Base-by-base conservation (phyloP, 2,329 filamentous ascomycete genomes). In the Diplodia mutila region DNA sequence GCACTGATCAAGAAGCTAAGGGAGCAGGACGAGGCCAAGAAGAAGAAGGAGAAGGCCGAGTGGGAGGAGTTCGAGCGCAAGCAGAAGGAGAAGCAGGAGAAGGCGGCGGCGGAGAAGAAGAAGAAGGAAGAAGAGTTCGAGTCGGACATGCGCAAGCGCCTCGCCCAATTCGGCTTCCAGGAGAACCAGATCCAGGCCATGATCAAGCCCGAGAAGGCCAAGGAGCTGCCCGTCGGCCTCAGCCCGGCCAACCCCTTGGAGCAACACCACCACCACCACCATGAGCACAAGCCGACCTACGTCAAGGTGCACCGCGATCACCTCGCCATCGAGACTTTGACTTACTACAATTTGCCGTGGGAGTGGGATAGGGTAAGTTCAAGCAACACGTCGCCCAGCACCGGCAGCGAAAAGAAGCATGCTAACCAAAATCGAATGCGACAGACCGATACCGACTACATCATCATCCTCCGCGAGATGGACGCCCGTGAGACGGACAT, bases 381-480 rank as follows among this genome's bases (percentile, higher is more conserved):
- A 39, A 29, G 29, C 29, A 7, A 37, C 12, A 27, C 49, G 5
- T 27, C 16, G 18, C 23, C 21, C 32, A 4, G 32, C 11, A 21
- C 1, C 4, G 14, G 23, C 4, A 32, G 25, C n/a, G n/a, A 32
- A 7, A 53, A 18, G 25, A 53, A 29, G 18, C 18, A 21, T 32
- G 21, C 52, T 54, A 34, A 54, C 27, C 8, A 14, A 21, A 27
- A n/a, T 61, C 4, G 27, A 11, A 16, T 25, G 16, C 37, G 27
- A 63, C 71, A 82, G 81, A 59, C 67, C 72, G 80, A 85, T 71
- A 75, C 77, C 11, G 78, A 83, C 66, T 85, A 80, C 75, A 80
- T 84, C 73, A 82, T 85, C 72, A 81, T 85, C 68, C 76, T 83
- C 12, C 80, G 80, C 63, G 82, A 85, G 69, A 82, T 85, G 79